Evolutionary conservation across 169 alveolate species (phyloP), one percentile per base, ranked within the genome.

Genomic region (Eimeria sp.): DNA sequence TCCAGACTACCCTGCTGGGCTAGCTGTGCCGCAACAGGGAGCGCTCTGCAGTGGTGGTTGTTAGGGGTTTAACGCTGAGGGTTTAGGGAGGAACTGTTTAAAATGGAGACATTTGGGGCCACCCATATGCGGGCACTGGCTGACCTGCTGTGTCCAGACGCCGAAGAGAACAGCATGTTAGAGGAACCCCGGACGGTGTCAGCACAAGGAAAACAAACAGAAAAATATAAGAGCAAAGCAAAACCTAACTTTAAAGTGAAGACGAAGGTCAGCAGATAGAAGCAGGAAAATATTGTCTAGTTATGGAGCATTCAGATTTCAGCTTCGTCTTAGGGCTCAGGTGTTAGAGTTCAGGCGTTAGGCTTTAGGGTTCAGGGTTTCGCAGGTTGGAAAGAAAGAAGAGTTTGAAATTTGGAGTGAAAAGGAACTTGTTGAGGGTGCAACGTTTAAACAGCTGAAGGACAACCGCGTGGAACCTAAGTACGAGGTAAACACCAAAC

Each of bases 141-240:
- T 4, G 90, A 82, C 14, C 90, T 82, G 90, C 70, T 82, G 45
- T 82, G 90, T 47, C 90, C 90, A 49, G 90, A 82, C 73, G 54
- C 90, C 45, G 90, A 40, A n/a, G 70, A 82, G 25, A 34, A 34
- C 40, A 34, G 40, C 40, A 34, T 1, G 0, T 34, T 34, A 34
- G 40, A 2, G 40, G 40, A 34, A 34, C 40, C 40, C 40, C 40
- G 2, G 43, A 20, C 22, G 72, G 54, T 5, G 45, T 6, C 72
- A 18, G 49, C 51, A n/a, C 25, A 27, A 73, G 73, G 63, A 63
- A n/a, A 43, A 49, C 40, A 25, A 20, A 82, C 49, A 10, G 90
- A 54, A 20, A 82, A 82, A 49, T 82, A 82, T 54, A 82, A 54
- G 54, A 82, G 90, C 49, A 82, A 51, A 27, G 94, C 94, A 18